Evolutionary conservation across 352 stramenopile species (phyloP).

Genomic region (Pythium graminicola): DNA sequence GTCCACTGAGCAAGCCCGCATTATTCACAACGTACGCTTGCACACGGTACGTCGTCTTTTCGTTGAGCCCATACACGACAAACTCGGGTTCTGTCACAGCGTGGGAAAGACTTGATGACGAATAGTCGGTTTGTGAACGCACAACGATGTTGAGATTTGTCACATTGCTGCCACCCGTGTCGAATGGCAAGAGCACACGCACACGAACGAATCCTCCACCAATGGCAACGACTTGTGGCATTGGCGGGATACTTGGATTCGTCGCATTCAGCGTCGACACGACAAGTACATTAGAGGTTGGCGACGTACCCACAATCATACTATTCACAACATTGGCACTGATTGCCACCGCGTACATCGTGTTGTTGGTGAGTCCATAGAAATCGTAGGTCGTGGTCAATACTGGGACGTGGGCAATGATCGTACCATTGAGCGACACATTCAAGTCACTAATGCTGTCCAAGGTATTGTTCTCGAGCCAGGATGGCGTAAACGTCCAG

Average conservation of each 20-base stretch:
- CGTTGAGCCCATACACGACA: constrained; percentile 32
- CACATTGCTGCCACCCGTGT: constrained; percentile 35
- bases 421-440: constrained; percentile 22
- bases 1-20: constrained; percentile 7
- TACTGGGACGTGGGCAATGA: constrained; percentile 19
- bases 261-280: constrained; percentile 22
- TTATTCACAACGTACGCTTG: constrained; percentile 28
- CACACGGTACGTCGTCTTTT: constrained; percentile 31
- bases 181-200: constrained; percentile 16
- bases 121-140: constrained; percentile 11
- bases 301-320: no score
- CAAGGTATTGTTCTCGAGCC: not conserved
- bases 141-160: constrained; percentile 24
- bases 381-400: constrained; percentile 20
- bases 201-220: constrained; percentile 28
- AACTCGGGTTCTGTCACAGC: constrained; percentile 8
- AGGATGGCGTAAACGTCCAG: constrained; percentile 27
- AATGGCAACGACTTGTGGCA: constrained; percentile 12
- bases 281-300: constrained; percentile 30
- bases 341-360: constrained; percentile 23
- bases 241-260: constrained; percentile 6
- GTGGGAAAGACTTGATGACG: constrained; percentile 9
- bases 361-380: constrained; percentile 31
- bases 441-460: constrained; percentile 10
- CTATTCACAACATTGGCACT: not conserved